Percentiles rank a stretch among this genome's conserved stretches.
These are phyloP conservation scores for Fusarium newnesense DNA, from an alignment of 2,329 filamentous ascomycete species.

Conservation along the genomic window DNA sequence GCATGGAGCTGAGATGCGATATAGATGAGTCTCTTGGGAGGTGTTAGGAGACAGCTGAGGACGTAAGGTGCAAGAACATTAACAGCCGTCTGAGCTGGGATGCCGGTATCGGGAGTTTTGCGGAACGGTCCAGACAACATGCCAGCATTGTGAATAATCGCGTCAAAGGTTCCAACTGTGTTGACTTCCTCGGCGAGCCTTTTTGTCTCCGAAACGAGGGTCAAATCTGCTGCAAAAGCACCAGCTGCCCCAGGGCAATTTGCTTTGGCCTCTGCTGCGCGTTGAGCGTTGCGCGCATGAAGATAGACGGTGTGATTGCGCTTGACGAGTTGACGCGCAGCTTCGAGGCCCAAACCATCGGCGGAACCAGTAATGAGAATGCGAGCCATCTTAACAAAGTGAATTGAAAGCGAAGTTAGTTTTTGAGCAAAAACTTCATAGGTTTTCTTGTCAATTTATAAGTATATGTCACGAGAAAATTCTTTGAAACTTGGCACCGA, in stretches of 20 bases:
- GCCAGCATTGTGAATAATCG: slow-evolving; percentile 35
- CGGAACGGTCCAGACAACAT: slow-evolving; percentile 28
- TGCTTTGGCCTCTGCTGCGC: slow-evolving; percentile 26
- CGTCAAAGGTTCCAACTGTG: slow-evolving; percentile 33
- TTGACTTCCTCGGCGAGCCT: slow-evolving; percentile 33
- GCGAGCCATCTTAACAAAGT: slow-evolving; percentile 24
- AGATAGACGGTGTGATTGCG: slow-evolving; percentile 38
- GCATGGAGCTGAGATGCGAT: slow-evolving; percentile 29
- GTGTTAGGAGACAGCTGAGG: slow-evolving; percentile 27
- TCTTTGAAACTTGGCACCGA: background rate
- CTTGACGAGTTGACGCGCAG: slow-evolving; percentile 37
- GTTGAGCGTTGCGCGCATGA: slow-evolving; percentile 32
- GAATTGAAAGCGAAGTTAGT: fast-evolving
- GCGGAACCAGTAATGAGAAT: slow-evolving; percentile 40
- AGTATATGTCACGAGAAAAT: background rate
- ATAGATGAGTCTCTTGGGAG: slow-evolving; percentile 30
- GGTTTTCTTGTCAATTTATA: background rate
- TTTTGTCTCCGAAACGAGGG: slow-evolving; percentile 26
- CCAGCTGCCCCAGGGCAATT: slow-evolving; percentile 28
- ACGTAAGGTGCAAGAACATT: slow-evolving; percentile 39
- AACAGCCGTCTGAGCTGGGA: slow-evolving; percentile 30
- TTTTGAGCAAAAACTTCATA: fast-evolving
- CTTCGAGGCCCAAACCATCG: slow-evolving; percentile 37
- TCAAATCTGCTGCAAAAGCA: slow-evolving; percentile 27
- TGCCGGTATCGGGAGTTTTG: slow-evolving; percentile 25